Evolutionary conservation across 163 green algal genomes (phyloP), one percentile per base, ranked within the genome.

Genomic region (Prototheca wickerhamii): DNA sequence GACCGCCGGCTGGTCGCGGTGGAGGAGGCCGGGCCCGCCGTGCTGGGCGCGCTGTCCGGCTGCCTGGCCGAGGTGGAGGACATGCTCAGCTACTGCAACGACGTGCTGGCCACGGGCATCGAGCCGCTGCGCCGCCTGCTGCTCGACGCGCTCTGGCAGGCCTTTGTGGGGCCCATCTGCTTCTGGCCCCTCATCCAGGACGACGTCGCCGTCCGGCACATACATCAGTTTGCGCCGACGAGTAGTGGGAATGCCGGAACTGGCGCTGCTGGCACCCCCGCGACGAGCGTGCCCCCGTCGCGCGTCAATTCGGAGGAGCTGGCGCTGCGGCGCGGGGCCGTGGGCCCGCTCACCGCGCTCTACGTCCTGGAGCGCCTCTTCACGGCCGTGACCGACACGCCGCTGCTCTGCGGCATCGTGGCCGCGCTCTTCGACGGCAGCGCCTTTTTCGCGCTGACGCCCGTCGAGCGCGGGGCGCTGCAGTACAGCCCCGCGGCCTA

Each of bases 1-100:
- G 78, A 85, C 61, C 60, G 61, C 28, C 54, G 72, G 65, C 63
- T 83, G 35, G 63, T 60, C 2, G 58, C 56, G 2, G 63, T 61
- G 63, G 69, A 81, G 7, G 59, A 53, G 8, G 51, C 57, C 43
- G 49, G 30, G 26, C 46, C 58, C 2, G n/a, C 57, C 23, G 49
- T 63, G n/a, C 55, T 52, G 40, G 68, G 52, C 30, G 37, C 66
- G 8, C 67, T 94, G 34, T 87, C 94, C 63, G 82, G 74, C 2
- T 75, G 83, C 52, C 71, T 96, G 46, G 83, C 84, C 10, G 87
- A 94, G 70, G 77, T 95, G 29, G 89, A 94, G 72, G 89, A 96
- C 71, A 73, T 92, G 61, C 57, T 95, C 18, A 87, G 80, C 6
- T 96, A 95, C 76, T 83, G 76, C 68, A 89, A 85, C 51, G 89